phyloP scores from a whole-genome alignment of 73 alveolate genomes.

The Tetrahymena thermophila region DNA sequence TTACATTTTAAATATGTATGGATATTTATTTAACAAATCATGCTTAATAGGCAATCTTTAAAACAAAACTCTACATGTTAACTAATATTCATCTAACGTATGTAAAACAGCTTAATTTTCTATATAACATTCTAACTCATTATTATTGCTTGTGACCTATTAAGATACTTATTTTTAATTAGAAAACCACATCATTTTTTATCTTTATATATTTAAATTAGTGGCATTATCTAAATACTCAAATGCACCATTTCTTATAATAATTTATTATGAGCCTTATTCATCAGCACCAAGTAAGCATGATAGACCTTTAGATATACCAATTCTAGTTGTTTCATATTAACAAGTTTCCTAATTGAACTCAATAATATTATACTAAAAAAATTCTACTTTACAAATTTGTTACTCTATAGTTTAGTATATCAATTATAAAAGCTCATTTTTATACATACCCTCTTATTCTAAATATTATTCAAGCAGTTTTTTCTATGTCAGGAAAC shows the following conservation, averaged over 20 bases:
- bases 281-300: neutral
- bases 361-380: neutral
- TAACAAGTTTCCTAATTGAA: neutral
- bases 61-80: neutral
- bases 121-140: neutral
- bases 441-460: neutral
- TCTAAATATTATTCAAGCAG: neutral
- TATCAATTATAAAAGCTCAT: neutral
- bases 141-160: too few relatives aligned
- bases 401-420: neutral
- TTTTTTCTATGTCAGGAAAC: neutral
- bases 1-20: neutral
- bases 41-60: neutral
- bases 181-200: neutral
- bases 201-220: neutral
- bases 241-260: neutral
- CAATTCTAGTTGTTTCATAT: neutral
- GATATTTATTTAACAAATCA: neutral
- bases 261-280: neutral
- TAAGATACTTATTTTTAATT: neutral
- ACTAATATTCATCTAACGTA: neutral
- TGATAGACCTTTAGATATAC: neutral
- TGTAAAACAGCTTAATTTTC: neutral
- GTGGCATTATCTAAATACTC: neutral
- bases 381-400: neutral